These are phyloP conservation scores for Penicillium sclerotigenum DNA, from an alignment of 2,329 filamentous ascomycete genomes.

Conservation along the genomic window DNA sequence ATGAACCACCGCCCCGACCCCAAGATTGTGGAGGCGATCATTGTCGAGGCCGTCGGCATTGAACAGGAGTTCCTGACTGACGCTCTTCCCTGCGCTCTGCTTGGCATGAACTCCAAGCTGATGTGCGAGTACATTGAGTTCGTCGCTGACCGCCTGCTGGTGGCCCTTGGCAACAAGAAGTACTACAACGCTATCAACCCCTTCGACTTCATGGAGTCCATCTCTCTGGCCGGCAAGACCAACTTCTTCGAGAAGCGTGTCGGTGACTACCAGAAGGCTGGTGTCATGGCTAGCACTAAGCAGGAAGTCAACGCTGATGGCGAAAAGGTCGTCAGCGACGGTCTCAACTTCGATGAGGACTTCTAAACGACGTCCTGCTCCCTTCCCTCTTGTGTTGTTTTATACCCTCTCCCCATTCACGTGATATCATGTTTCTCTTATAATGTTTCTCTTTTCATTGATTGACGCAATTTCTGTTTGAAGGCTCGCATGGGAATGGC, in stretches of 20 bases:
- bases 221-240: constrained; percentile 97
- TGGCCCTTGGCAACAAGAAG: constrained; percentile 92
- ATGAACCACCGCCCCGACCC: constrained; percentile 86
- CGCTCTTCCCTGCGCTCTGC: constrained; percentile 83
- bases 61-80: constrained; percentile 98
- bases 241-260: constrained; percentile 99
- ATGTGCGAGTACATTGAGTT: constrained; percentile 99
- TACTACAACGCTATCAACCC: constrained; percentile 90
- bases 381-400: constrained; percentile 18
- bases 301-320: constrained; percentile 56
- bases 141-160: constrained; percentile 88
- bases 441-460: constrained; percentile 26
- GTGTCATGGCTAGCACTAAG: constrained; percentile 92
- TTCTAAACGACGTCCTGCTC: constrained; percentile 62
- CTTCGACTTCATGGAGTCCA: constrained; percentile 99
- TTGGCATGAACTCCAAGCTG: constrained; percentile 94
- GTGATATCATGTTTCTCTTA: constrained; percentile 26
- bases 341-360: constrained; percentile 94
- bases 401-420: constrained; percentile 26
- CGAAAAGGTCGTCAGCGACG: constrained; percentile 45
- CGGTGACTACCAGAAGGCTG: constrained; percentile 98
- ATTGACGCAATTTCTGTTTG: constrained; percentile 28
- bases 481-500: constrained; percentile 36
- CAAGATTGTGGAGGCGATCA: constrained; percentile 78
- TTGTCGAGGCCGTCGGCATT: constrained; percentile 87